Percentiles rank a stretch among this genome's conserved stretches.
phyloP scores from a whole-genome alignment of 768 basidiomycete species.

The Termitomyces sp. region DNA sequence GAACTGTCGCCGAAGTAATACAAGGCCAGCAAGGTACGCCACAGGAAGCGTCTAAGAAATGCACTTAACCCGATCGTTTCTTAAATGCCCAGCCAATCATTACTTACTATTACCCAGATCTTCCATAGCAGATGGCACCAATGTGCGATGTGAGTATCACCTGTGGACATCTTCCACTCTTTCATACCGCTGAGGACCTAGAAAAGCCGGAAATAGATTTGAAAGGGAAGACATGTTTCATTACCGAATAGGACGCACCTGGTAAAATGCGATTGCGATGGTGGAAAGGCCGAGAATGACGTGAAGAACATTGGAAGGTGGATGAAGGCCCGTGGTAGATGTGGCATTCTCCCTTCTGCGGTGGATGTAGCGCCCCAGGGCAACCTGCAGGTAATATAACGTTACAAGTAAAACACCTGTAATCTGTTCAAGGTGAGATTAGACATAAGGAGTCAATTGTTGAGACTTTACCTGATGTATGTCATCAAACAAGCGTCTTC shows the following conservation, averaged over 20 bases:
- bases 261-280: conserved; percentile 44
- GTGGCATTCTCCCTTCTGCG: conserved; percentile 24
- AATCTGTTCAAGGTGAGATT: conserved; percentile 26
- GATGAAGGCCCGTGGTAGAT: conserved; percentile 30
- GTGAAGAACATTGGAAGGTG: conserved; percentile 51
- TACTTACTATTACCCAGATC: conserved; percentile 40
- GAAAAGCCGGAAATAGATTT: neutral
- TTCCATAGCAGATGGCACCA: conserved; percentile 38
- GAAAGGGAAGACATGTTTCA: neutral
- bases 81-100: neutral
- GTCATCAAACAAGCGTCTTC: conserved; percentile 24
- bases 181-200: conserved; percentile 39
- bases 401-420: conserved; percentile 46
- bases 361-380: conserved; percentile 51
- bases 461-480: conserved; percentile 36
- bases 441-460: neutral
- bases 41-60: conserved; percentile 33
- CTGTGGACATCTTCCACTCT: conserved; percentile 35
- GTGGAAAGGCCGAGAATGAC: conserved; percentile 44
- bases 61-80: neutral
- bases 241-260: conserved; percentile 25
- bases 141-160: conserved; percentile 25
- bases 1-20: conserved; percentile 36
- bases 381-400: conserved; percentile 45
- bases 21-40: conserved; percentile 39